Evolutionary conservation across 148 eudicot genomes (phyloP).

Genomic region (Rhododendron simsii): DNA sequence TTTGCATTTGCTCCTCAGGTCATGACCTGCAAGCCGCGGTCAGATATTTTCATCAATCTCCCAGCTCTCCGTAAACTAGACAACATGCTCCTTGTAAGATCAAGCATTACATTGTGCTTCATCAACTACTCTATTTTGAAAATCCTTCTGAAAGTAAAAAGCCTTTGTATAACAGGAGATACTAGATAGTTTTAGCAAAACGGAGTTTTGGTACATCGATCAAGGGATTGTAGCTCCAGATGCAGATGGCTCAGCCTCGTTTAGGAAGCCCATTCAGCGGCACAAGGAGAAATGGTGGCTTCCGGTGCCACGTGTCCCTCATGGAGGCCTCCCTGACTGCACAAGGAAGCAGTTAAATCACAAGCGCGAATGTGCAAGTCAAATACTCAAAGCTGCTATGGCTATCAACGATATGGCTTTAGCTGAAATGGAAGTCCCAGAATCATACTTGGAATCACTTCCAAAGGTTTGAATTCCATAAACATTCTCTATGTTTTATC

Average conservation of each 20-base stretch:
- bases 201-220: constrained; percentile 96
- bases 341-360: constrained; percentile 63
- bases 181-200: constrained; percentile 63
- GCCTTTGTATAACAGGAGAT: constrained; percentile 50
- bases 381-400: constrained; percentile 87
- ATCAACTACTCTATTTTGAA: background rate
- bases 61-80: constrained; percentile 94
- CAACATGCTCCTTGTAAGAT: constrained; percentile 78
- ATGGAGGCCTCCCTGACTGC: constrained; percentile 66
- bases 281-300: constrained; percentile 98
- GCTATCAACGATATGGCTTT: constrained; percentile 69
- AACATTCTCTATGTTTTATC: background rate
- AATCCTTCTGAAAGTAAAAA: background rate
- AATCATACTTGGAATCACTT: constrained; percentile 77
- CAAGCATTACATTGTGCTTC: background rate
- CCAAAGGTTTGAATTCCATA: constrained; percentile 58
- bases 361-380: constrained; percentile 85
- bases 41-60: constrained; percentile 76
- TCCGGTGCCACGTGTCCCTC: constrained; percentile 89
- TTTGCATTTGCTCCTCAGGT: constrained; percentile 39
- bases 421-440: constrained; percentile 94
- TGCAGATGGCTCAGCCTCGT: constrained; percentile 70
- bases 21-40: constrained; percentile 80
- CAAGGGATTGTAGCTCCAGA: constrained; percentile 71
- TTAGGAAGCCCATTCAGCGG: constrained; percentile 56